Base-by-base conservation (phyloP, 2,329 filamentous ascomycete species). In the Neocatenulostroma microsporum region DNA sequence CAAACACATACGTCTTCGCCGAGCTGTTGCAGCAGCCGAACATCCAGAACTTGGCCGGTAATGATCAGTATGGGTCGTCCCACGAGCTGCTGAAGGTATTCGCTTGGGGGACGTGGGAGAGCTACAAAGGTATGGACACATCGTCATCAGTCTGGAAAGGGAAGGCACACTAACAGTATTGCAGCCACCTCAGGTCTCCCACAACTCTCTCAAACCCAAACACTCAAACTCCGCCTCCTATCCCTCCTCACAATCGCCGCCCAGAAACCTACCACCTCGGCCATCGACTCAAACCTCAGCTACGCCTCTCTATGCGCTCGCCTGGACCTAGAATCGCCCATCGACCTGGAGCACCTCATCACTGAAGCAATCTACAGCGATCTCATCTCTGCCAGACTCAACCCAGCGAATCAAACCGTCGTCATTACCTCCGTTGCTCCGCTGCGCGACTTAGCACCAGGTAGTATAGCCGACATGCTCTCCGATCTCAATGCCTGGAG, bases 1-100 rank as follows among this genome's bases (percentile, higher is more conserved):
- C 84, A 19, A 84, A 87, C 62, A 94, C 88, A 47, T 98, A 82
- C 62, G 74, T 96, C 64, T 98, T 98, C 67, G 78, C 84, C 49
- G 89, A 96, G 66, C 80, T 98, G n/a, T 78, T 98, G 24, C 74
- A 83, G 51, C 78, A 80, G 1, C 78, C 84, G 0, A 78, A 85
- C 51, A 79, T 96, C 48, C 83, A 91, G 62, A 72, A 76, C 10
- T 78, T 96, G 29, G 62, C 69, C 18, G 64, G 63, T 25, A 69
- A 76, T n/a, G 57, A 71, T 23, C 82, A 93, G 32, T 76, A 81
- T 52, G 65, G 70, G 5, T 51, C 61, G 26, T 67, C 85, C 62
- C 70, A 91, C 34, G 75, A 69, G 2, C 73, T 94, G 11, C 80
- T 98, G 29, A 74, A 88, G 62, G 80, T 93, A 53, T 98, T 98